A percentile compares a stretch with the other conserved stretches of the same genome.
Evolutionary conservation across 805 yeast species (phyloP).

Genomic region (Yarrowia sp.): DNA sequence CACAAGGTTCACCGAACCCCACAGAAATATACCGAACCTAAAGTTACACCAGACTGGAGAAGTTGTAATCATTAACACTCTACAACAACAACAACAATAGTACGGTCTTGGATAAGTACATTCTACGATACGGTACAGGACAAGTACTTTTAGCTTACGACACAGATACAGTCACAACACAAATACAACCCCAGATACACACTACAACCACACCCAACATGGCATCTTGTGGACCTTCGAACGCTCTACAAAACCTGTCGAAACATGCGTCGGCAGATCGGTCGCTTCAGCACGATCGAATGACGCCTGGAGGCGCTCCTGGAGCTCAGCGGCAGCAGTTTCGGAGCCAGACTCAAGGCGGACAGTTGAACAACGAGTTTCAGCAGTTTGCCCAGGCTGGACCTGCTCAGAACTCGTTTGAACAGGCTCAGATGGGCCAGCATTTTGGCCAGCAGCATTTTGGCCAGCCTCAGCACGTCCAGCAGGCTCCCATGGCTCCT

Average conservation of each 20-base stretch:
- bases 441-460: not conserved
- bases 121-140: not conserved
- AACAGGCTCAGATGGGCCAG: not conserved
- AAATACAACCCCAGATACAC: not conserved
- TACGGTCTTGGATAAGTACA: too few relatives aligned
- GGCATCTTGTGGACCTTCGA: constrained; percentile 35
- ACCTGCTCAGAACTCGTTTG: not conserved
- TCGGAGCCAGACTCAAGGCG: constrained; percentile 4
- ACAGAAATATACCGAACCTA: constrained; percentile 15
- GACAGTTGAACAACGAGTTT: constrained; percentile 7
- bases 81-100: too few relatives aligned
- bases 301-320: not conserved
- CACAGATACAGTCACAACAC: not conserved
- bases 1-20: constrained; percentile 19
- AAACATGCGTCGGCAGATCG: constrained; percentile 31
- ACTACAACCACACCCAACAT: not conserved
- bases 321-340: constrained; percentile 10
- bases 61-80: too few relatives aligned
- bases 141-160: too few relatives aligned
- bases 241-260: constrained; percentile 34
- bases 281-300: constrained; percentile 27
- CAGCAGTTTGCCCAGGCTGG: constrained; percentile 22
- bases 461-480: not conserved
- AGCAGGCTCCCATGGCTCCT: not conserved
- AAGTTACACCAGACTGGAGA: too few relatives aligned